Evolutionary conservation across 139 green algal species (phyloP).

Genomic region (Auxenochlorella pyrenoidosa): DNA sequence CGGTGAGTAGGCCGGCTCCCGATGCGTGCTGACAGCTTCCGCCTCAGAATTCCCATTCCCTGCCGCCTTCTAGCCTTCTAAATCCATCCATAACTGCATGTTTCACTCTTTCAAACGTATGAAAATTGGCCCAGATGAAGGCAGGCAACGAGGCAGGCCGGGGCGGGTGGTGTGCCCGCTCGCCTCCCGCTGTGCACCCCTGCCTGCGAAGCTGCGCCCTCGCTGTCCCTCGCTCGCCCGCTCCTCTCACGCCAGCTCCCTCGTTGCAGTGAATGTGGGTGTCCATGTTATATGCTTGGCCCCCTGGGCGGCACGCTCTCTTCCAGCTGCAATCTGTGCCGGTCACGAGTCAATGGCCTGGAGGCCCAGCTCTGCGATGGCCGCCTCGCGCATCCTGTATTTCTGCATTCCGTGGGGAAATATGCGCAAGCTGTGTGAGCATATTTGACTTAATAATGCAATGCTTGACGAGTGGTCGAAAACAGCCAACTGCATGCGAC

Average conservation of each 20-base stretch:
- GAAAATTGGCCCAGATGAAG: background rate
- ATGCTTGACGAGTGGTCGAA: too few species aligned
- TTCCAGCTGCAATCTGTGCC: too few species aligned
- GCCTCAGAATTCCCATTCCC: background rate
- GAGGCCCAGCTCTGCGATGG: slow-evolving; percentile 14
- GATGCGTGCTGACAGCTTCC: background rate
- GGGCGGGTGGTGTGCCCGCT: background rate
- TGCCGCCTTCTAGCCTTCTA: background rate
- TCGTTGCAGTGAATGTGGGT: too few species aligned
- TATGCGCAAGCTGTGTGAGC: background rate
- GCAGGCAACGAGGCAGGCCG: too few species aligned
- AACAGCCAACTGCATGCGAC: too few species aligned
- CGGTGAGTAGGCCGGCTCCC: background rate
- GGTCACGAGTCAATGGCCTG: background rate
- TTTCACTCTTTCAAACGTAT: background rate
- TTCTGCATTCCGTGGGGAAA: background rate
- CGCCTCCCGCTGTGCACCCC: background rate
- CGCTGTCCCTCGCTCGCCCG: too few species aligned
- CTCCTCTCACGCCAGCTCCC: too few species aligned
- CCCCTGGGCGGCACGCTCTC: too few species aligned
- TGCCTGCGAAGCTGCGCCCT: background rate
- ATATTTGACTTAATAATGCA: too few species aligned
- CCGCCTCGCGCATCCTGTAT: slow-evolving; percentile 16
- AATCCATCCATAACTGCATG: background rate
- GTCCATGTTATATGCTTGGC: too few species aligned